phyloP scores from a whole-genome alignment of 495 filamentous ascomycete genomes.

The Cudoniella acicularis region DNA sequence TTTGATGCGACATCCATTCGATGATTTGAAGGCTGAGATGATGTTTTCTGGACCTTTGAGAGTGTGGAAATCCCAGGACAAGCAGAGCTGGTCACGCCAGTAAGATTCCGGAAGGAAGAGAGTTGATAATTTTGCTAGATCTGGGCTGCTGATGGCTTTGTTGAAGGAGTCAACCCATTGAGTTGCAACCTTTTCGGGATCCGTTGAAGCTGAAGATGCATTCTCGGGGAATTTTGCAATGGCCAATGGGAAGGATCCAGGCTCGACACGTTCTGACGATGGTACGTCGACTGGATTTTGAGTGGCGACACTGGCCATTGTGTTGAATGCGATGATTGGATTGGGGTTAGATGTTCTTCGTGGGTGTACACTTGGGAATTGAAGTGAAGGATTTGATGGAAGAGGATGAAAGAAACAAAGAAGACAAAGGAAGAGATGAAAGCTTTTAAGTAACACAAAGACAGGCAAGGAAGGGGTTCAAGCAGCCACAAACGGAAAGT shows the following conservation, averaged over 20 bases:
- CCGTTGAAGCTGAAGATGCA: slow-evolving; percentile 30
- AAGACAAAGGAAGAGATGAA: not conserved
- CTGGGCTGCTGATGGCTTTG: slow-evolving; percentile 32
- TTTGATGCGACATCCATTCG: slow-evolving; percentile 23
- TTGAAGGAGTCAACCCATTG: slow-evolving; percentile 47
- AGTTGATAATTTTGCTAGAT: slow-evolving; percentile 31
- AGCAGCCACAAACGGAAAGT: not conserved
- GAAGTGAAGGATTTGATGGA: not conserved
- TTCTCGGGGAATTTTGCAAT: slow-evolving; percentile 37
- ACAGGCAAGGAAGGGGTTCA: not conserved
- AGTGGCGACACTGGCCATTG: slow-evolving; percentile 14
- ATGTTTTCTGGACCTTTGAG: slow-evolving; percentile 46
- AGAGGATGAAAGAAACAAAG: not conserved
- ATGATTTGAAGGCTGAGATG: slow-evolving; percentile 31
- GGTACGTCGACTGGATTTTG: slow-evolving; percentile 18
- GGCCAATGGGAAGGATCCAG: slow-evolving; percentile 54
- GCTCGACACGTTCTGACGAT: slow-evolving; percentile 55
- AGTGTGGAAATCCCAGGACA: slow-evolving; percentile 52
- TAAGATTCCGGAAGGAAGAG: slow-evolving; percentile 57
- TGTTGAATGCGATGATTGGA: not conserved
- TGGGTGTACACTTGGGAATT: not conserved
- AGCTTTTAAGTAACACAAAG: not conserved
- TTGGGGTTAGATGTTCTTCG: not conserved
- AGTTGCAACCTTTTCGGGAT: slow-evolving; percentile 44
- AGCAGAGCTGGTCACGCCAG: slow-evolving; percentile 53